Evolutionary conservation across 345 rosid genomes (phyloP), one percentile per base, ranked within the genome.

Genomic region (Gossypium turneri): DNA sequence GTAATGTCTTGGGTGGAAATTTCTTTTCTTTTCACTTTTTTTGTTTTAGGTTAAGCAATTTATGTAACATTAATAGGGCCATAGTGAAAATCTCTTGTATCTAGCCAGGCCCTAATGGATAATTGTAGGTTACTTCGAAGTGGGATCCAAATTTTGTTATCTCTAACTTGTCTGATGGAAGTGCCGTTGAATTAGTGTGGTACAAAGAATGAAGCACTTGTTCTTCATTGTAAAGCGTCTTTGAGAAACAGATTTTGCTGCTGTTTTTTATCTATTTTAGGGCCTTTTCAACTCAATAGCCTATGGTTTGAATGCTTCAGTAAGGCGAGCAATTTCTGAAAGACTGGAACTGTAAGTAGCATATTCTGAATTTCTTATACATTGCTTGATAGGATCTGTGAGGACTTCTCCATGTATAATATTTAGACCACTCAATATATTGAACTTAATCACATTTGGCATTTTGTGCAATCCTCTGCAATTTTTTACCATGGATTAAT

Each of bases 251-350:
- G 16, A 29, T 67, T 73, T 66, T 2, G 20, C 53, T 25, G 38
- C 25, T 29, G 34, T 16, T 78, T 19, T 24, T 52, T 68, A 16
- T 56, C 6, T 74, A 22, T 51, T 83, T 43, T 76, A 94, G 98
- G 98, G 97, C 12, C 86, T 94, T 71, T 94, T 90, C 85, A 94
- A 94, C 86, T 89, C 98, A 22, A 90, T 94, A 83, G 98, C 97
- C 29, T 94, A 94, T 79, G 98, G 98, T 66, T 83, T 92, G 77
- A 94, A 94, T 80, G 81, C 97, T 81, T 92, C 97, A 1, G 98
- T 94, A 67, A 88, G 97, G 12, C 88, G 97, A 69, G 95, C 94
- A 67, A 85, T 92, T 70, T 76, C 76, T 70, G 98, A 94, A 84
- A 91, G 97, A 86, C 61, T 94, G 53, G 94, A 94, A 70, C 82